These are phyloP conservation scores for Wickerhamomyces subpelliculosus DNA, from an alignment of 805 yeast genomes.

Conservation along the genomic window DNA sequence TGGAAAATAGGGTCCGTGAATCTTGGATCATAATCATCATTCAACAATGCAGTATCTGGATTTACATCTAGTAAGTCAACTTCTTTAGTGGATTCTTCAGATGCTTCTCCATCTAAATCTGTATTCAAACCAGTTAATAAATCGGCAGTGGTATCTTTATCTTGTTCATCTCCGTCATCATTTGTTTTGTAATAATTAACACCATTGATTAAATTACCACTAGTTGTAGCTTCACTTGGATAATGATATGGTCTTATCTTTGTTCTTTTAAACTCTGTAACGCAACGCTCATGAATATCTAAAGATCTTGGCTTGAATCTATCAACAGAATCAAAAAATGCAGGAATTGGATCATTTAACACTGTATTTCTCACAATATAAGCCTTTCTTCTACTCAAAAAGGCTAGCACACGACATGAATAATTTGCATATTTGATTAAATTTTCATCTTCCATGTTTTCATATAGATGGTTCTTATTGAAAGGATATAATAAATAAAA, in stretches of 20 bases:
- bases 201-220: background rate
- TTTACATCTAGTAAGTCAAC: conserved; percentile 8
- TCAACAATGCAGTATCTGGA: conserved; percentile 8
- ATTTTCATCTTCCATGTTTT: conserved; percentile 1
- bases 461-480: conserved; percentile 4
- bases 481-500: conserved; percentile 9
- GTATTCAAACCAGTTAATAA: background rate
- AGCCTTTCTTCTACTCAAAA: conserved; percentile 12
- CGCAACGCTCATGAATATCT: conserved; percentile 15
- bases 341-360: conserved; percentile 16
- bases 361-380: conserved; percentile 13
- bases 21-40: conserved; percentile 19
- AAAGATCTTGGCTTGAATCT: conserved; percentile 14
- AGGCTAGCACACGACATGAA: conserved; percentile 15
- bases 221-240: conserved; percentile 10
- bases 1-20: conserved; percentile 16
- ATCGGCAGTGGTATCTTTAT: background rate
- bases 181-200: conserved; percentile 4
- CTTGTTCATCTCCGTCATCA: too few species aligned
- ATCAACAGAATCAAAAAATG: conserved; percentile 5
- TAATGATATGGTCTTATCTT: conserved; percentile 12
- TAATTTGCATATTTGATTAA: conserved; percentile 11
- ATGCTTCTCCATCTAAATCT: background rate
- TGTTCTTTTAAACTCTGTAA: conserved; percentile 10
- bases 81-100: background rate